phyloP scores from a whole-genome alignment of 306 rosid species.

The Ziziphus jujuba region DNA sequence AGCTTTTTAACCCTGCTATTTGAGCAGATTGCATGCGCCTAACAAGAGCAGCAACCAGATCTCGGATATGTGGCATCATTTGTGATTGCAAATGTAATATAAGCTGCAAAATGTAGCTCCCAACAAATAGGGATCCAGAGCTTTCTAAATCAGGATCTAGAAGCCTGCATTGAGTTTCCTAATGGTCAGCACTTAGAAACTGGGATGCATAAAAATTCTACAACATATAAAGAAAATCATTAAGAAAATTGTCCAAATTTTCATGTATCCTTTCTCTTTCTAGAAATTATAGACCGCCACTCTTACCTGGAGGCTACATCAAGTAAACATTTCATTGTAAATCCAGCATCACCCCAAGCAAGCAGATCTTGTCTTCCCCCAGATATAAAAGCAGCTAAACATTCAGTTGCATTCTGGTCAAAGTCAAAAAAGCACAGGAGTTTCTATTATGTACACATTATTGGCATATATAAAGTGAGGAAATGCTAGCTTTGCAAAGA shows the following conservation, averaged over 20 bases:
- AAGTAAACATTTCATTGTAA: conserved; percentile 74
- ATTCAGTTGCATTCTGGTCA: conserved; percentile 90
- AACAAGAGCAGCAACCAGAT: conserved; percentile 81
- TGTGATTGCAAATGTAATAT: conserved; percentile 84
- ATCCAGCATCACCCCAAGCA: conserved; percentile 78
- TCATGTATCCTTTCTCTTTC: too few species aligned
- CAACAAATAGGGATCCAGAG: conserved; percentile 94
- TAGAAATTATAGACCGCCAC: too few species aligned
- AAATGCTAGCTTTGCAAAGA: not conserved
- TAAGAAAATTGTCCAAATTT: too few species aligned
- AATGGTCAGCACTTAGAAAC: conserved; percentile 28
- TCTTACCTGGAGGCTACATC: conserved; percentile 80
- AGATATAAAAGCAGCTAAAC: conserved; percentile 79
- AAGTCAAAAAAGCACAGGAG: conserved; percentile 23
- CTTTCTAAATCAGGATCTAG: conserved; percentile 83
- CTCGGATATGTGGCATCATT: conserved; percentile 76
- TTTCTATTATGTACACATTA: not conserved
- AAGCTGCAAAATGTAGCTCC: conserved; percentile 88
- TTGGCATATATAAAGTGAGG: not conserved
- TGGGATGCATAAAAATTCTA: too few species aligned
- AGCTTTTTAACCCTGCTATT: conserved; percentile 66
- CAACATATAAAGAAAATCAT: not conserved
- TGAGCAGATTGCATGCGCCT: conserved; percentile 88
- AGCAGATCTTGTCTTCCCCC: conserved; percentile 76
- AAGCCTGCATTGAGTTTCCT: conserved; percentile 57